Evolutionary conservation across 1,284 basidiomycete species (phyloP), one percentile per base, ranked within the genome.

Genomic region (Sanguinoderma infundibulare): DNA sequence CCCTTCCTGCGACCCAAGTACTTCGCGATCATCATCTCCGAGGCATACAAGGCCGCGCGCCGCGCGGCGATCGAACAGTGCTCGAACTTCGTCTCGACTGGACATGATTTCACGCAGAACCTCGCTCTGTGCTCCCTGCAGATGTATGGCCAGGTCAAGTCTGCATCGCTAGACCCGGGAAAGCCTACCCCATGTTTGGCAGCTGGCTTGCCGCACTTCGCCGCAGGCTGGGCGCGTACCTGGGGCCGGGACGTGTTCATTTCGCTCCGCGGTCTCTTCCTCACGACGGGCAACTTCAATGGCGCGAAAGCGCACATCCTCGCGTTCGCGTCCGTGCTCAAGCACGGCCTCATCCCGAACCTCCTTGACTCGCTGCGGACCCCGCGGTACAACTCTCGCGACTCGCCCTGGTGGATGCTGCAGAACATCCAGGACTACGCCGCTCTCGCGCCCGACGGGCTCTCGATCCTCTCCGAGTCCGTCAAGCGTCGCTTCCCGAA

Each of bases 171-270:
- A 54, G 87, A 91, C 70, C 90, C 91, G 3, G 77, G 73, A 2
- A 84, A 84, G 69, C 75, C 83, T 2, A 90, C 89, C 0, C 88
- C 96, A 2, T 94, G 90, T 10, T 81, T 98, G 30, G 95, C 96
- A 2, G 96, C 96, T n/a, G 96, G 96, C 22, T 78, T 98, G 30
- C 95, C 96, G 12, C 96, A 98, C 78, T 98, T 98, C 71, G 81
- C 93, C 2, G 79, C 91, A 8, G 89, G 90, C 6, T 98, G 96
- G 96, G 95, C 95, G 15, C 84, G 96, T 51, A 95, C 93, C 72
- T 98, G 96, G 96, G 96, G 96, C n/a, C 86, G 96, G 39, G 96
- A 98, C 74, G 94, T 97, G 1, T 96, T 96, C 78, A 97, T 98
- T 74, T 96, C 95, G 0, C 79, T 97, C 14, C 88, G 95, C 63